These are phyloP conservation scores for Tremella mesenterica DNA, from an alignment of 768 basidiomycete species.

Conservation along the genomic window DNA sequence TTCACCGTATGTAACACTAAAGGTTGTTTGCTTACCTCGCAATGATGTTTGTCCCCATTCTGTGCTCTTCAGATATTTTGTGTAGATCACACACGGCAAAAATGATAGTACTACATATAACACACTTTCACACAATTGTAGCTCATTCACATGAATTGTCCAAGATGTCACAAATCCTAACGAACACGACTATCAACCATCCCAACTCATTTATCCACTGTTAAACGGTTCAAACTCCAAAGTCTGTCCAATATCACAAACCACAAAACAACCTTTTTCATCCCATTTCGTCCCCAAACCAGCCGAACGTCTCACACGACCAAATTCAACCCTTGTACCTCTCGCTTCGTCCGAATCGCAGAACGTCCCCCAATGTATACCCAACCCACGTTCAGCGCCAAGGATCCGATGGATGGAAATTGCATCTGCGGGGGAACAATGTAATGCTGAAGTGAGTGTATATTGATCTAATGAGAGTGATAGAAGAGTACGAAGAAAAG, in stretches of 20 bases:
- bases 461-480: conserved; percentile 44
- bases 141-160: too few relatives aligned
- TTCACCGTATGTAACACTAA: too few relatives aligned
- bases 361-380: conserved; percentile 41
- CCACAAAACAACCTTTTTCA: conserved; percentile 21
- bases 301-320: conserved; percentile 17
- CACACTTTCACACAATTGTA: too few relatives aligned
- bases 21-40: too few relatives aligned
- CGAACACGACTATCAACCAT: too few relatives aligned
- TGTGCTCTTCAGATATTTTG: too few relatives aligned
- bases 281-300: conserved; percentile 19
- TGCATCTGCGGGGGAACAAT: conserved; percentile 33
- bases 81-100: too few relatives aligned
- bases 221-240: too few relatives aligned
- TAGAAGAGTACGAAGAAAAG: conserved; percentile 38
- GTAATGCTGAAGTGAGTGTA: conserved; percentile 37
- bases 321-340: conserved; percentile 37
- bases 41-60: too few relatives aligned
- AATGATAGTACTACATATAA: too few relatives aligned
- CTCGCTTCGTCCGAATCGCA: conserved; percentile 33
- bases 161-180: too few relatives aligned
- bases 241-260: conserved; percentile 31
- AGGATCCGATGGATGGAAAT: conserved; percentile 32
- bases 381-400: conserved; percentile 17
- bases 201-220: too few relatives aligned